These are phyloP conservation scores for Aureobasidium sp. DNA, from an alignment of 2,329 filamentous ascomycete genomes.

Conservation along the genomic window DNA sequence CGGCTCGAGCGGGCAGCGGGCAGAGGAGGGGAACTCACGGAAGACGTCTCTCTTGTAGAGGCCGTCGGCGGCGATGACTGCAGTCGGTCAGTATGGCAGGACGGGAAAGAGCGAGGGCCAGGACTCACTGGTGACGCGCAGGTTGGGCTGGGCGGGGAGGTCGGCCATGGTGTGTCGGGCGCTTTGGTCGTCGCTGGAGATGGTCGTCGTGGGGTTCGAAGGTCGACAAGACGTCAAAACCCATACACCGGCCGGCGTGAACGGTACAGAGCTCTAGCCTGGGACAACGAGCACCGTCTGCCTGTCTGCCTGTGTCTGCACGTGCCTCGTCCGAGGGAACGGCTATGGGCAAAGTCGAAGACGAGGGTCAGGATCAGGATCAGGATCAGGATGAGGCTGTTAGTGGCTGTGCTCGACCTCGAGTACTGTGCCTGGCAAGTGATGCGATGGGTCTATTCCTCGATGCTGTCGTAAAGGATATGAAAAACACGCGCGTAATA, in stretches of 20 bases:
- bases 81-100: slow-evolving; percentile 4
- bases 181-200: not conserved
- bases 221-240: not conserved
- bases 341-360: not conserved
- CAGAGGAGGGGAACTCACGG: slow-evolving; percentile 54
- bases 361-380: not conserved
- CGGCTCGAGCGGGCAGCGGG: slow-evolving; percentile 6
- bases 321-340: not conserved
- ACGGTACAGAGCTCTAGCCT: not conserved
- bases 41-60: slow-evolving; percentile 99
- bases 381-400: not conserved
- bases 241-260: not conserved
- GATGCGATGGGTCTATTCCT: not conserved
- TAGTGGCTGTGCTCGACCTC: slow-evolving; percentile 7
- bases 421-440: not conserved
- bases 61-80: slow-evolving; percentile 97
- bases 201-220: not conserved
- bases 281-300: not conserved
- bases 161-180: slow-evolving; percentile 33
- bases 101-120: too few relatives aligned
- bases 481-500: not conserved
- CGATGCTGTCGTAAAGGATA: not conserved
- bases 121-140: slow-evolving; percentile 81
- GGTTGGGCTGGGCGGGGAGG: slow-evolving; percentile 58
- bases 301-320: not conserved